Evolutionary conservation across 768 basidiomycete species (phyloP), one percentile per base, ranked within the genome.

Genomic region (Suillus hirtellus): DNA sequence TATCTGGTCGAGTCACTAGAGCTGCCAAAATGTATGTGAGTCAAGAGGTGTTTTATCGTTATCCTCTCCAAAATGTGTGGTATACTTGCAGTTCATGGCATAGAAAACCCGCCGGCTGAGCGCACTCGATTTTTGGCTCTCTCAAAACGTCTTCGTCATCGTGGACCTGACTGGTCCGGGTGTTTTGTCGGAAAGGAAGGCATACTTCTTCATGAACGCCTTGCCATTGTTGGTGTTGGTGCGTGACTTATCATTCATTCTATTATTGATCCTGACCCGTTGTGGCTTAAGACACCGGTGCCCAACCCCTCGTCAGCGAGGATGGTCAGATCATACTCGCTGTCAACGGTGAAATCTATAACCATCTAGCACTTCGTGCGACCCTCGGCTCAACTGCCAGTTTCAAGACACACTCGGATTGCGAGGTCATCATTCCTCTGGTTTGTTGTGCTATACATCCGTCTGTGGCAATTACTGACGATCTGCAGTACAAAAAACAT

Each of bases 281-380:
- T 40, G 21, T 47, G 24, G 10, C 11, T 47, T 59, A 70, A 99
- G 96, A 99, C 72, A 90, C 95, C 43, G 97, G 97, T 66, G 97
- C 97, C 21, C 97, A 99, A 74, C 97, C 97, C 15, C 83, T 99
- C 52, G 76, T 89, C 62, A 95, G 90, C 77, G 86, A 92, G 27
- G 94, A 98, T 67, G 90, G 88, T 60, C 92, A 90, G 69, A 71
- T 88, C 66, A 84, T 89, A 67, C 89, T 99, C 60, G 86, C 92
- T 63, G 97, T 99, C 73, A 99, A 99, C 77, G 97, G 97, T 59
- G 97, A 99, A 78, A 99, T 99, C 71, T 99, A 99, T 84, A 99
- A 99, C 82, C 94, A 99, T 73, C 77, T 92, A 61, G 82, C 89
- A 19, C 86, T 99, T 59, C 86, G 93, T 63, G 84, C 87, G 59